These are phyloP conservation scores for Ceratocystis variospora DNA, from an alignment of 2,329 filamentous ascomycete genomes.

Conservation along the genomic window DNA sequence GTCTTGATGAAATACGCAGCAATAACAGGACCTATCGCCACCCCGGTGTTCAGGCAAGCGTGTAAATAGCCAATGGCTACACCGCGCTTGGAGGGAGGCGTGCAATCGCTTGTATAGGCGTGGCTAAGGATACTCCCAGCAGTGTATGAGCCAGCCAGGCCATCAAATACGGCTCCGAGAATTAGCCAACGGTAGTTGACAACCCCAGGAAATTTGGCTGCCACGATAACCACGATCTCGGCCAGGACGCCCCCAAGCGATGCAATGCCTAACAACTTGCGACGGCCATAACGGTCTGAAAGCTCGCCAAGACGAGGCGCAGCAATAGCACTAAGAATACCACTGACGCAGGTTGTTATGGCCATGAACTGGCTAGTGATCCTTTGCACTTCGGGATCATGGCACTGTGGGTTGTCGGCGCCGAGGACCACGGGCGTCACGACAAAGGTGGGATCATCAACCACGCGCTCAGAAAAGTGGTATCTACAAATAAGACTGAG, in stretches of 20 bases:
- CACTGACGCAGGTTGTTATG: slow-evolving; percentile 58
- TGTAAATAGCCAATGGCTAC: slow-evolving; percentile 84
- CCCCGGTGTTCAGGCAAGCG: slow-evolving; percentile 74
- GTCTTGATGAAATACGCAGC: slow-evolving; percentile 66
- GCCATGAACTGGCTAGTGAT: slow-evolving; percentile 67
- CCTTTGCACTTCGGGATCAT: slow-evolving; percentile 61
- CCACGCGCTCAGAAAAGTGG: slow-evolving; percentile 46
- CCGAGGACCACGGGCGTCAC: slow-evolving; percentile 53
- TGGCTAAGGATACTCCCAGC: slow-evolving; percentile 61
- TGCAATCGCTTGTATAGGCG: slow-evolving; percentile 84
- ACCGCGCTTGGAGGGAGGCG: slow-evolving; percentile 61
- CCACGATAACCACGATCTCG: slow-evolving; percentile 65
- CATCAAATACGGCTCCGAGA: slow-evolving; percentile 64
- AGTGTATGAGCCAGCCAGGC: slow-evolving; percentile 77
- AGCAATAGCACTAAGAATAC: slow-evolving; percentile 63
- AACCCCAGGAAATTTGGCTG: slow-evolving; percentile 57
- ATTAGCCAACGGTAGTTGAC: slow-evolving; percentile 69
- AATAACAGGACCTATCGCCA: slow-evolving; percentile 72
- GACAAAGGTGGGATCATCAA: slow-evolving; percentile 43
- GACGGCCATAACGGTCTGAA: slow-evolving; percentile 77
- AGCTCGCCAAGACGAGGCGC: slow-evolving; percentile 72
- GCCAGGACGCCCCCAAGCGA: slow-evolving; percentile 59
- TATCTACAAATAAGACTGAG: slow-evolving; percentile 60
- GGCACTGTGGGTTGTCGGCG: slow-evolving; percentile 64
- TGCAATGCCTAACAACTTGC: slow-evolving; percentile 56